These are phyloP conservation scores for Teunomyces funiuensis DNA, from an alignment of 805 yeast genomes.

Conservation along the genomic window DNA sequence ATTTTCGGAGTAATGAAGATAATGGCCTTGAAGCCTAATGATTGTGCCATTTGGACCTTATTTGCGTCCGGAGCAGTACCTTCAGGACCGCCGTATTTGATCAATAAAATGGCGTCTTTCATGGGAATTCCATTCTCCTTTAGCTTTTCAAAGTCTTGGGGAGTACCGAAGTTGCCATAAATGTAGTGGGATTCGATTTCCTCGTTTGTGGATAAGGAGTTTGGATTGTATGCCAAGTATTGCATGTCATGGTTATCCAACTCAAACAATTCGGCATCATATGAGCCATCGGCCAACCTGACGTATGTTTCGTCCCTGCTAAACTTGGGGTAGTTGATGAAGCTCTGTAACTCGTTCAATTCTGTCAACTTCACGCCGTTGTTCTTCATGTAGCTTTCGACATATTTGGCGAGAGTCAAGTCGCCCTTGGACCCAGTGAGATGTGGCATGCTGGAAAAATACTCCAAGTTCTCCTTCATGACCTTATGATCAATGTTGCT, in stretches of 20 bases:
- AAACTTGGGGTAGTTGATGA: conserved; percentile 61
- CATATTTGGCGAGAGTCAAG: conserved; percentile 63
- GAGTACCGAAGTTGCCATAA: conserved; percentile 67
- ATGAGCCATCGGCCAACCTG: conserved; percentile 32
- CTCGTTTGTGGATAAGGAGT: conserved; percentile 54
- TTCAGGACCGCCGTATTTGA: conserved; percentile 52
- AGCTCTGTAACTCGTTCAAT: conserved; percentile 51
- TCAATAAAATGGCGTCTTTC: conserved; percentile 53
- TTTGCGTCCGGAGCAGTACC: conserved; percentile 31
- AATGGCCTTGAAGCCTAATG: conserved; percentile 60
- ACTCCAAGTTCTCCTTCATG: conserved; percentile 67
- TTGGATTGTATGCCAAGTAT: conserved; percentile 62
- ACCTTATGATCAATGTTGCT: conserved; percentile 51
- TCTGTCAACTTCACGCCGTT: conserved; percentile 56
- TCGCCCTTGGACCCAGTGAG: conserved; percentile 89
- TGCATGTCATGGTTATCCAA: conserved; percentile 30
- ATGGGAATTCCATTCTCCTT: conserved; percentile 35
- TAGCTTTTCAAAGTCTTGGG: conserved; percentile 50
- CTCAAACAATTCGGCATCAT: conserved; percentile 41
- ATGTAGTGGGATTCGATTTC: conserved; percentile 52
- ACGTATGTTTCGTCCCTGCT: conserved; percentile 27
- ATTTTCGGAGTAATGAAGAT: conserved; percentile 53
- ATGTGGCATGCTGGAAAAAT: conserved; percentile 80
- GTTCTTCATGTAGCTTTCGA: conserved; percentile 56
- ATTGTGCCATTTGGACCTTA: conserved; percentile 50